Base-by-base conservation (phyloP, 164 flowering plant species). In the Houttuynia cordata region DNA sequence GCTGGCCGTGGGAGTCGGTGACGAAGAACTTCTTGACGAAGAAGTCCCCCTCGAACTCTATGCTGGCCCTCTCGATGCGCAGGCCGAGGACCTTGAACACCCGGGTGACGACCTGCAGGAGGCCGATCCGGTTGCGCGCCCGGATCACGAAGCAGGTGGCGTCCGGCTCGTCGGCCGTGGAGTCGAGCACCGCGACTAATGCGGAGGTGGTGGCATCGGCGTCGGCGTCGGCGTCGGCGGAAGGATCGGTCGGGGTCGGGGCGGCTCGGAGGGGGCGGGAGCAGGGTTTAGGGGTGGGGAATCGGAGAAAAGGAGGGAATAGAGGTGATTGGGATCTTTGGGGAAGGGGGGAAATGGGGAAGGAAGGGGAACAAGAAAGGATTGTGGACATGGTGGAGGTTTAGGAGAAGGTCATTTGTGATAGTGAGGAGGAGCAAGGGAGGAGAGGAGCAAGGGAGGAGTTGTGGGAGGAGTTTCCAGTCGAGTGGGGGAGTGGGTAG, bases 71-170 rank as follows among this genome's bases (percentile, higher is more conserved):
- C 56, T 82, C 80, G 55, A 82, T 66, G 23, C 37, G 53, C 63
- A 82, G 68, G 34, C 82, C 81, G 53, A 82, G 75, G 54, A 78
- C 68, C 7, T 74, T 72, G 72, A 82, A 75, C 22, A 75, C 84
- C 61, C 81, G 59, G 24, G 82, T 77, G 68, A 74, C 71, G 60
- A 75, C 65, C 58, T 76, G 81, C 25, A 80, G 82, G 57, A 80
- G 76, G n/a, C 81, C 82, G 64, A 80, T 79, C 24, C 62, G 74
- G 68, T 71, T 78, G 22, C 68, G 66, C 4, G 81, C 79, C 53
- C 65, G 62, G 72, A 79, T 71, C 40, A 73, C 59, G 69, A 81
- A 67, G 14, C 62, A 67, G n/a, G 86, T 81, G 24, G 72, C 47
- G 63, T 64, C 71, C 4, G 61, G 60, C 14, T 45, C 13, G n/a